Percentiles rank a stretch among this genome's conserved stretches.
phyloP scores from a whole-genome alignment of 306 rosid genomes.

The Alnus glutinosa region DNA sequence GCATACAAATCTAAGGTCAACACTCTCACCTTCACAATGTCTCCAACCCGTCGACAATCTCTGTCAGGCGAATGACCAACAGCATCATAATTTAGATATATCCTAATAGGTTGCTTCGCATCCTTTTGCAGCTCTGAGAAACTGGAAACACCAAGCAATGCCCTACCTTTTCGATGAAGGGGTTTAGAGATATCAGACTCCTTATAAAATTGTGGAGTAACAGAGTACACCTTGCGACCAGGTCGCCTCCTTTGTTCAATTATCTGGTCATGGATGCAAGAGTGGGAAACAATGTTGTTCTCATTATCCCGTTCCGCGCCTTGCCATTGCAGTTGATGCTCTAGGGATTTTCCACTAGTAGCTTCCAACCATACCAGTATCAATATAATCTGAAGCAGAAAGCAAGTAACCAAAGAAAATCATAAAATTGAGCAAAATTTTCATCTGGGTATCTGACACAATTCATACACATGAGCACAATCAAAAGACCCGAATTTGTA shows the following conservation, averaged over 20 bases:
- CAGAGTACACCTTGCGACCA: slow-evolving; percentile 84
- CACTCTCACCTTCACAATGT: slow-evolving; percentile 80
- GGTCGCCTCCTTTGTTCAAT: slow-evolving; percentile 84
- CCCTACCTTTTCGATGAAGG: slow-evolving; percentile 69
- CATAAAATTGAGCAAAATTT: slow-evolving; percentile 11
- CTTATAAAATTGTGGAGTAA: slow-evolving; percentile 79
- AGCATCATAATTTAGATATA: slow-evolving; percentile 93
- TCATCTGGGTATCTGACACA: neutral
- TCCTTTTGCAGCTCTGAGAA: slow-evolving; percentile 47
- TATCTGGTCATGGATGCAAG: slow-evolving; percentile 96
- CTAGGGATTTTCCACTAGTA: slow-evolving; percentile 42
- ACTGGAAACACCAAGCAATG: slow-evolving; percentile 65
- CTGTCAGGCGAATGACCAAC: slow-evolving; percentile 96
- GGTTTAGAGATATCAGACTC: slow-evolving; percentile 45
- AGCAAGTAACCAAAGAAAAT: slow-evolving; percentile 14
- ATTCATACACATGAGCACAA: neutral
- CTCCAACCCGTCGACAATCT: slow-evolving; percentile 79
- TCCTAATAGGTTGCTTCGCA: slow-evolving; percentile 79
- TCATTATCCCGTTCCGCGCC: slow-evolving; percentile 44
- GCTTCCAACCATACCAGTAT: slow-evolving; percentile 57
- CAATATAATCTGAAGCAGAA: slow-evolving; percentile 60
- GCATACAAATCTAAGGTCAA: slow-evolving; percentile 10
- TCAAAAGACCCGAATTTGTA: neutral
- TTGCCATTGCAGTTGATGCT: slow-evolving; percentile 43
- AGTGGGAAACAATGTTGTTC: slow-evolving; percentile 68